Percentiles rank a stretch among this genome's conserved stretches.
These are phyloP conservation scores for Debaryomycetaceae sp. DNA, from an alignment of 1,139 yeast genomes.

Conservation along the genomic window DNA sequence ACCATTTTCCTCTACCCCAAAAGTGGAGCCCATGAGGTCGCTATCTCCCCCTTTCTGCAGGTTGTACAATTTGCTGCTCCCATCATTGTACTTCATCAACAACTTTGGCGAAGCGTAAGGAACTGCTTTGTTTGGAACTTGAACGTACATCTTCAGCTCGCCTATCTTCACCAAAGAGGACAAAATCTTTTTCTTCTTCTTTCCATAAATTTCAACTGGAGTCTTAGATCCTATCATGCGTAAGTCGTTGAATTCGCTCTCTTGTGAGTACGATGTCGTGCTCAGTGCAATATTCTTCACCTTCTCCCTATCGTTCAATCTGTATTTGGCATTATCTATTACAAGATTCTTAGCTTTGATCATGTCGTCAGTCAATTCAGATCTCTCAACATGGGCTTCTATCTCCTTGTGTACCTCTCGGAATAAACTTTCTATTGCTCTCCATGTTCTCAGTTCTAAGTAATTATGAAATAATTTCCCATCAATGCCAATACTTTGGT, in stretches of 20 bases:
- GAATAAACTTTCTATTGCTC: conserved; percentile 24
- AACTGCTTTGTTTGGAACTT: conserved; percentile 33
- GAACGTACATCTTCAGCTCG: conserved; percentile 28
- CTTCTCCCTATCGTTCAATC: conserved; percentile 5
- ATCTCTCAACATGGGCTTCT: conserved; percentile 24
- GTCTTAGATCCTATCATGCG: conserved; percentile 25
- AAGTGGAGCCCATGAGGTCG: not conserved
- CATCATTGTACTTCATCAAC: conserved; percentile 34
- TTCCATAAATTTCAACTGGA: conserved; percentile 27
- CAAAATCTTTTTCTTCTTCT: conserved; percentile 38
- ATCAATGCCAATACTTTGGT: conserved; percentile 31
- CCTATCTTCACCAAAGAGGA: conserved; percentile 36
- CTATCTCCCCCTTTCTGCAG: not conserved
- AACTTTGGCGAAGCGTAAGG: conserved; percentile 39
- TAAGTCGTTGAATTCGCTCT: not conserved
- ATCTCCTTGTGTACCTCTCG: conserved; percentile 35
- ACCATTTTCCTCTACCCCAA: not conserved
- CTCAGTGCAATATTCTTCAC: not conserved
- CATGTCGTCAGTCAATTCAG: conserved; percentile 27
- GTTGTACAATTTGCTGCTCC: conserved; percentile 2
- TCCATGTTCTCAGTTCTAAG: conserved; percentile 31
- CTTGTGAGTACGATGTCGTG: not conserved
- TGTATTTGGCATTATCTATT: conserved; percentile 8
- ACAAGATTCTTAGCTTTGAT: conserved; percentile 33
- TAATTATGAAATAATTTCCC: conserved; percentile 31